These are phyloP conservation scores for Golubevia pallescens DNA, from an alignment of 1,284 basidiomycete genomes.

Conservation along the genomic window DNA sequence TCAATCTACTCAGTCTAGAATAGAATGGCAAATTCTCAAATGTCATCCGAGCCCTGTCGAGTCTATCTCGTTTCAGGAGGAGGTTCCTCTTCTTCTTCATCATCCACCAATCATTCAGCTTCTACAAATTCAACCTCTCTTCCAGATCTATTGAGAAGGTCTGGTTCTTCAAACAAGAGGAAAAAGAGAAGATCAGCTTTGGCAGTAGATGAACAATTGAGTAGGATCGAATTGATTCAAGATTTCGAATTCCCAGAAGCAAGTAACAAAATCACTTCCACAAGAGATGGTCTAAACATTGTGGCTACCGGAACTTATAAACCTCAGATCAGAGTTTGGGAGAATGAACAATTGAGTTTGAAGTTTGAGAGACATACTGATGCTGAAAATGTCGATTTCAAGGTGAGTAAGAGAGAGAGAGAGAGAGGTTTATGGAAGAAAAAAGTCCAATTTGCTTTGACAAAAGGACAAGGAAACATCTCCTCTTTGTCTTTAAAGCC, in stretches of 20 bases:
- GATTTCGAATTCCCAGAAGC: conserved; percentile 98
- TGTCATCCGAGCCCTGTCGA: conserved; percentile 36
- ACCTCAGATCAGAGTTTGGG: conserved; percentile 95
- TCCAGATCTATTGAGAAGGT: conserved; percentile 52
- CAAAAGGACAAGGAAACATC: too few relatives aligned
- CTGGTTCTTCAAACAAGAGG: conserved; percentile 58
- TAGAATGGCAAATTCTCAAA: conserved; percentile 22
- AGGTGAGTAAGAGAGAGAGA: conserved; percentile 72
- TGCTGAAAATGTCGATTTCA: conserved; percentile 96
- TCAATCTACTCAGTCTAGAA: neutral
- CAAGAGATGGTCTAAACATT: conserved; percentile 86
- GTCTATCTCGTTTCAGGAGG: conserved; percentile 59
- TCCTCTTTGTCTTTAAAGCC: too few relatives aligned
- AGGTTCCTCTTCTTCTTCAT: conserved; percentile 27
- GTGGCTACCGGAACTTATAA: conserved; percentile 98
- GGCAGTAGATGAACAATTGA: neutral
- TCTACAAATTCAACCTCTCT: conserved; percentile 59
- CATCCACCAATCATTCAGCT: conserved; percentile 20
- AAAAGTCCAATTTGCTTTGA: too few relatives aligned
- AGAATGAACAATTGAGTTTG: conserved; percentile 86
- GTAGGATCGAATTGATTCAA: neutral
- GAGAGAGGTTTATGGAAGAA: too few relatives aligned
- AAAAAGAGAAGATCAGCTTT: conserved; percentile 37
- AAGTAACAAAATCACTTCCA: conserved; percentile 87
- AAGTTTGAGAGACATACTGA: conserved; percentile 98